Base-by-base conservation (phyloP, 225 moss, liverwort and hornwort species). In the Lunularia cruciata region DNA sequence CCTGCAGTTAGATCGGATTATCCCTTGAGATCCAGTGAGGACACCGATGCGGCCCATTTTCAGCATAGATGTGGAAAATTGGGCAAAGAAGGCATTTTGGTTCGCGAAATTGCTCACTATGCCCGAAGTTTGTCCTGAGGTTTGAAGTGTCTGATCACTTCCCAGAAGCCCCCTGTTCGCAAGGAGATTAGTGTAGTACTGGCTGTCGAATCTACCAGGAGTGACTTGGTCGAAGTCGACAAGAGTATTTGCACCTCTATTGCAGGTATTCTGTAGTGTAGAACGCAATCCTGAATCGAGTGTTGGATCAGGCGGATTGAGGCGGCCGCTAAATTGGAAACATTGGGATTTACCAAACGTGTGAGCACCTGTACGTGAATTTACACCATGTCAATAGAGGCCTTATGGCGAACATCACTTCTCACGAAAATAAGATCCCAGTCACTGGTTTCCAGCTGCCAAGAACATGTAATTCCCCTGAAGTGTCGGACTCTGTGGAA, bases 1-100 rank as follows among this genome's bases (percentile, higher is more conserved):
- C 1, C 72, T 42, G 76, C 90, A 93, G 33, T 75, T 58, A 0
- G 45, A 3, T 0, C 89, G 80, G 54, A 89, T 79, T 65, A 86
- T 80, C 5, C 90, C 75, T 2, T 25, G 38, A 2, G 20, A 43
- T 1, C 75, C 66, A 0, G 34, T 78, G 0, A 81, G 68, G 6
- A 81, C 62, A 6, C 4, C 10, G 23, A 91, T 42, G 48, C 72
- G 63, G 1, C 86, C 88, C 86, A 91, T 59, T 34, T 63, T 84
- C 70, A 83, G 58, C 15, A 78, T 36, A 46, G 86, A 83, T 9
- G 14, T 0, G 5, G 26, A 56, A 8, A 80, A 89, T n/a, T 77
- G 82, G 0, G 0, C 7, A 62, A 68, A 76, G 60, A 87, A 84
- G 0, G 18, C 13, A 22, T 0, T 8, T 49, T 69, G 23, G 23